Evolutionary conservation across 139 green algal genomes (phyloP), one percentile per base, ranked within the genome.

Genomic region (Micractinium conductrix): DNA sequence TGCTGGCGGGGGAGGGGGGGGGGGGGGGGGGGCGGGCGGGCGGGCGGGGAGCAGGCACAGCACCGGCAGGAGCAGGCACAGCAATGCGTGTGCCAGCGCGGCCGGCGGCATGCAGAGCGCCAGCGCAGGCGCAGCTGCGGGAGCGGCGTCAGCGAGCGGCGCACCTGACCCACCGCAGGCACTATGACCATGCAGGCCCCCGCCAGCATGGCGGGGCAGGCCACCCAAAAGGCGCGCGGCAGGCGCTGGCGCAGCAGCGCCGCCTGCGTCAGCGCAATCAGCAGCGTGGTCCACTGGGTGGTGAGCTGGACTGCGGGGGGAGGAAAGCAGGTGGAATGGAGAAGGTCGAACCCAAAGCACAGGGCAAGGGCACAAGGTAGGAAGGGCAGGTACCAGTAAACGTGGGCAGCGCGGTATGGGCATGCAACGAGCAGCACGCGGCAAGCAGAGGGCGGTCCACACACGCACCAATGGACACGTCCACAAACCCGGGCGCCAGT

Each of bases 181-280:
- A 62, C 35, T 17, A 83, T 83, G 17, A 83, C 78, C 78, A 83
- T 83, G 42, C 60, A 69, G 21, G 78, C 78, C 6, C 78, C 78
- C 26, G 53, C 78, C 78, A 81, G 37, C 53, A 81, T 81, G 24
- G 45, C 75, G 21, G 37, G n/a, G 24, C 53, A 37, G 37, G 44
- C 35, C 38, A 53, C 53, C 75, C 75, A 81, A 30, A 81, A 81
- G 75, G 75, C 75, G 50, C 22, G 53, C 24, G 75, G 75, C 75
- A 81, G 75, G 50, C 75, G 33, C 35, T 81, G 75, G 37, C 53
- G 53, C 75, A 81, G 75, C 75, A 81, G 75, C 53, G 71, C 22
- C 19, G 53, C 53, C 22, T 81, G 75, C 8, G 38, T 37, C 35
- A 81, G 53, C 0, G 75, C 75, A 38, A 81, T 81, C 53, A 53